Base-by-base conservation (phyloP, 768 basidiomycete species). In the Brasilioporus rufonigricans region DNA sequence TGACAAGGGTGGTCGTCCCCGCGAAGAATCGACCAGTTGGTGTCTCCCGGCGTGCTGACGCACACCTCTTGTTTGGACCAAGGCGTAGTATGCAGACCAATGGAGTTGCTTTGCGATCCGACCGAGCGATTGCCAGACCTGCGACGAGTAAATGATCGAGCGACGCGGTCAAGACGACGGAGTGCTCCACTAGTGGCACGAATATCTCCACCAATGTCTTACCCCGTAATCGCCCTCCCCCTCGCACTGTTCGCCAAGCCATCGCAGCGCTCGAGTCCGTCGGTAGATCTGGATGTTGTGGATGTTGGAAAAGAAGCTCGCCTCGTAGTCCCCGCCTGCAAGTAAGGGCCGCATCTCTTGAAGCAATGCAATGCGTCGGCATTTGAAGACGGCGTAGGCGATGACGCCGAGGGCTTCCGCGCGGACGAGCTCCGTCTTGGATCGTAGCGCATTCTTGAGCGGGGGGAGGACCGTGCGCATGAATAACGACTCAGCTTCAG, bases 291-390 rank as follows among this genome's bases (percentile, higher is more conserved):
- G 97, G 41, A 98, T 83, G 66, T 99, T 97, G 50, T 89, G 83
- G 45, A 98, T 84, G 70, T 99, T 99, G 76, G 87, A 87, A 81
- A 99, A 98, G 75, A 98, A 95, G 66, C 89, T 94, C 31, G 93
- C 93, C 70, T 99, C 96, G 46, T 90, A 87, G 65, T 98, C 94
- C 1, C 92, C 95, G 18, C 79, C 84, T 9, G 90, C 91, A 31
- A 98, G 79, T 8, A 98, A 73, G 12, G 85, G 78, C 23, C 75
- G 82, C 84, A 98, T 86, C 65, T 98, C 94, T 47, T 83, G 84
- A 24, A 98, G 71, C 2, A 80, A 69, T 0, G 73, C 65, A 29
- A 94, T 74, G 19, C 76, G 71, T 7, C 77, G 73, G 60, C 89
- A 90, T 56, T 79, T 82, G 33, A 77, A 73, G 7, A 95, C 85